Conservation (phyloP, 306 rosid genomes). For the Purshia tridentata region DNA sequence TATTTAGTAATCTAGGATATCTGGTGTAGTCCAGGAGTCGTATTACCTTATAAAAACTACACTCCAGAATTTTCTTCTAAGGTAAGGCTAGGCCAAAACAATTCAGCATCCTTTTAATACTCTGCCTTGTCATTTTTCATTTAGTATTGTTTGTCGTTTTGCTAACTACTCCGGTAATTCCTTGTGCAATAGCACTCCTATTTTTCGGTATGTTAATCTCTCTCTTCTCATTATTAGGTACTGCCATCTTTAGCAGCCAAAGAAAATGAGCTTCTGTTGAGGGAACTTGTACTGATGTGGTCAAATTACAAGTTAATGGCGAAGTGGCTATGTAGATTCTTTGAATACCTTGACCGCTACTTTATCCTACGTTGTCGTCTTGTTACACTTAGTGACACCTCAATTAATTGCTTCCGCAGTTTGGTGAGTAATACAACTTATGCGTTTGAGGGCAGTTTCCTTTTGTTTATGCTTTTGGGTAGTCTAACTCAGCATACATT, state of each 20-base stretch:
- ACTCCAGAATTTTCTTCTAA: not conserved
- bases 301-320: slow-evolving; percentile 8
- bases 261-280: not conserved
- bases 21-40: not conserved
- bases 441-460: not conserved
- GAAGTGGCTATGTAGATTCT: slow-evolving; percentile 12
- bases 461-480: not conserved
- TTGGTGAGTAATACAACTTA: not conserved
- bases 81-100: not conserved
- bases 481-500: not conserved
- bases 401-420: slow-evolving; percentile 10
- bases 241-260: slow-evolving; percentile 13
- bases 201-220: not conserved
- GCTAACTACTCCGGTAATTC: not conserved
- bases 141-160: not conserved
- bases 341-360: slow-evolving; percentile 13
- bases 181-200: not conserved
- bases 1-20: not conserved
- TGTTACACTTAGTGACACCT: slow-evolving; percentile 7
- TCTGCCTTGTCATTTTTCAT: too few species aligned
- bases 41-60: not conserved
- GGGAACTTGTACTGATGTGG: slow-evolving; percentile 8
- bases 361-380: not conserved
- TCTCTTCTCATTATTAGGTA: slow-evolving; percentile 1
- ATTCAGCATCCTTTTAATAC: not conserved